These are phyloP conservation scores for Beauveria bassiana DNA, from an alignment of 2,329 filamentous ascomycete species.

Conservation along the genomic window DNA sequence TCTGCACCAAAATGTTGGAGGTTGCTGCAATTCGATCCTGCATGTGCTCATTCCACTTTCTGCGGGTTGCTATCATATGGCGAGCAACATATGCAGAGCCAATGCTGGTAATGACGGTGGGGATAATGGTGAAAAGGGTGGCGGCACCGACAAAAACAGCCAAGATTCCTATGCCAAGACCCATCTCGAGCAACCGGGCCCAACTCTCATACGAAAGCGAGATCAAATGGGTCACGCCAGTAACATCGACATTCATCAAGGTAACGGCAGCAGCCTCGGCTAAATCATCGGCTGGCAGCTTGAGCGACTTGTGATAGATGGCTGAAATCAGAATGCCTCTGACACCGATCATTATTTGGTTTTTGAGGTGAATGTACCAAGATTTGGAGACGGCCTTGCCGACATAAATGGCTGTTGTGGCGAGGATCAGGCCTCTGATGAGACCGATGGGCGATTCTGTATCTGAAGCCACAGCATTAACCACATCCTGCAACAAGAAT, in stretches of 20 bases:
- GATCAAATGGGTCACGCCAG: neutral
- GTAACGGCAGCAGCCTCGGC: neutral
- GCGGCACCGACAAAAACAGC: neutral
- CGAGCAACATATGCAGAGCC: neutral
- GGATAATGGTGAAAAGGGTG: neutral
- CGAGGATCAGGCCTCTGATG: neutral
- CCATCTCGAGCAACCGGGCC: neutral
- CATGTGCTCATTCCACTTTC: conserved; percentile 4
- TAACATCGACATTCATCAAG: neutral
- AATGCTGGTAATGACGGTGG: neutral
- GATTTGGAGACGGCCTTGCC: conserved; percentile 2
- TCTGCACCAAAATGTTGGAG: conserved; percentile 4
- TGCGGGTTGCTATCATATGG: neutral
- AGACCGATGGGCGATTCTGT: neutral
- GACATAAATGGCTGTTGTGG: neutral
- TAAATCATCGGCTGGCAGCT: neutral
- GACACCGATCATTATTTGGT: neutral
- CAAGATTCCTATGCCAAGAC: neutral
- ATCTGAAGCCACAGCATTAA: neutral
- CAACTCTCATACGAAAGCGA: neutral
- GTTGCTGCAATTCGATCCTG: neutral
- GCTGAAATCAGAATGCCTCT: neutral
- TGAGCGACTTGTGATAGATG: conserved; percentile 1
- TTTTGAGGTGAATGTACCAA: neutral
- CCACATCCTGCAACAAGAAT: conserved; percentile 1